Base-by-base conservation (phyloP, 305 asterid species). In the Ajuga reptans region DNA sequence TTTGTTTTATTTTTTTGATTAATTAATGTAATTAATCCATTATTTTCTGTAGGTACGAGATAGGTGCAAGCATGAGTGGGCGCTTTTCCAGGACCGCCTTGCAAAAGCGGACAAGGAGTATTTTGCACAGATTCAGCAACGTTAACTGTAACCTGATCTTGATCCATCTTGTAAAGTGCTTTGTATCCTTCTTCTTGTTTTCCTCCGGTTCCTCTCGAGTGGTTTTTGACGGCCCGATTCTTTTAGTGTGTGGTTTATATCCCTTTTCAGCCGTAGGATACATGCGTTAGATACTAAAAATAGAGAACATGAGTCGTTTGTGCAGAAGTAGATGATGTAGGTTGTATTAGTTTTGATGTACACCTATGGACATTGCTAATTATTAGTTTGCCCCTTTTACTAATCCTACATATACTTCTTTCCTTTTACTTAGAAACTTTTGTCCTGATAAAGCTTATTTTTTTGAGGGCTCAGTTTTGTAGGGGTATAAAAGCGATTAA, bases 61-160 rank as follows among this genome's bases (percentile, higher is more conserved):
- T 67, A 80, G 95, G 77, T 89, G 96, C 85, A 87, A 78, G 75
- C 68, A 54, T 0, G 96, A 89, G 75, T 89, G 96, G 94, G 91
- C 83, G 5, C 85, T 86, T 66, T 89, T 89, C 63, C 96, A 89
- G 72, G 94, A 85, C 64, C 93, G 96, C 47, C 85, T 89, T 16
- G 75, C 90, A 11, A 81, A 77, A 43, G 96, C 96, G 3, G 94
- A 89, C 84, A 84, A 89, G 79, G 66, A 73, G 3, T 87, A 86
- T 66, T 79, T 85, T 78, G 72, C 85, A 54, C 86, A 83, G 79
- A 66, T 74, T 36, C 74, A 67, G 68, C 74, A 79, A 45, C 76
- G 71, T 73, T 74, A 64, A 71, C 68, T 57, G 61, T 56, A 68
- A 47, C 61, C 71, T 42, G 16, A 58, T 45, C 64, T 61, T 8